phyloP scores from a whole-genome alignment of 192 early-diverging fungal species.

The Coemansia erecta region DNA sequence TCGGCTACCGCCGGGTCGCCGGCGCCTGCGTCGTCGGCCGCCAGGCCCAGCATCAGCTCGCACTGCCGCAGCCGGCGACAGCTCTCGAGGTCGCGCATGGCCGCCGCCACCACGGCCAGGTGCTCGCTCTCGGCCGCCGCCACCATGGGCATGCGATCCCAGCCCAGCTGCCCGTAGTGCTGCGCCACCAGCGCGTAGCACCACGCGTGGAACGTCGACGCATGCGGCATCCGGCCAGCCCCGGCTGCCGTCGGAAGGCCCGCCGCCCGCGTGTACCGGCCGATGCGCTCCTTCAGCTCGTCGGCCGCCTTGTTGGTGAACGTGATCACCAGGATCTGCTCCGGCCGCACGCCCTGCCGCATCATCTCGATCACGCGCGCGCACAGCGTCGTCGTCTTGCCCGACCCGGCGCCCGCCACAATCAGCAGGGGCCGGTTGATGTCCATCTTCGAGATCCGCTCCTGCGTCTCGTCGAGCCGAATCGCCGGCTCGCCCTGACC shows the following conservation, averaged over 20 bases:
- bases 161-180: slow-evolving; percentile 14
- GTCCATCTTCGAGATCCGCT: slow-evolving; percentile 33
- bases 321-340: slow-evolving; percentile 44
- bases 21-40: not conserved
- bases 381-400: slow-evolving; percentile 49
- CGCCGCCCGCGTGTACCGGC: slow-evolving; percentile 28
- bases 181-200: slow-evolving; percentile 36
- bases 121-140: slow-evolving; percentile 40
- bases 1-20: not conserved
- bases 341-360: slow-evolving; percentile 22
- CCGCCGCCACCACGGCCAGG: slow-evolving; percentile 14
- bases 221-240: slow-evolving; percentile 16
- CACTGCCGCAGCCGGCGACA: slow-evolving; percentile 35
- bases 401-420: slow-evolving; percentile 48
- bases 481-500: slow-evolving; percentile 4
- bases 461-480: slow-evolving; percentile 29
- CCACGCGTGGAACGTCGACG: slow-evolving; percentile 52
- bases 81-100: slow-evolving; percentile 26
- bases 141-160: slow-evolving; percentile 23
- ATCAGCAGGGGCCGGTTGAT: slow-evolving; percentile 43
- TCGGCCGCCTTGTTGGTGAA: slow-evolving; percentile 54
- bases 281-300: slow-evolving; percentile 42
- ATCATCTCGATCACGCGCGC: slow-evolving; percentile 48
- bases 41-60: slow-evolving; percentile 34
- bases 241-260: not conserved